Evolutionary conservation across 257 asterid genomes (phyloP).

Genomic region (Gynochthodes officinalis): DNA sequence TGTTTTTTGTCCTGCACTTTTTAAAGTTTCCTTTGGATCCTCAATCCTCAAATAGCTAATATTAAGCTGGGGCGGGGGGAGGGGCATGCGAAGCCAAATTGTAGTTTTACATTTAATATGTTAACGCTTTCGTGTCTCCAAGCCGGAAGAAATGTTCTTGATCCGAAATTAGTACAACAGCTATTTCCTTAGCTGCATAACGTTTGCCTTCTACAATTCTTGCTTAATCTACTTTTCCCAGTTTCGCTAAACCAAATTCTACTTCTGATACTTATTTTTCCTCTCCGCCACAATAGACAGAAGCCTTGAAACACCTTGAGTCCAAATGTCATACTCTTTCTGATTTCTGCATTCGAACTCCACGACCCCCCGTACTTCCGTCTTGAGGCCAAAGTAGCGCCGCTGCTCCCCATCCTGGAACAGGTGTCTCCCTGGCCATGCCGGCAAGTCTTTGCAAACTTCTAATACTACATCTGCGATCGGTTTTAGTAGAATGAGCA

Average conservation of each 20-base stretch:
- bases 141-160: not conserved
- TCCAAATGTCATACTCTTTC: conserved; percentile 51
- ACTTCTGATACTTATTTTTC: conserved; percentile 8
- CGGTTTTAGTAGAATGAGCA: not conserved
- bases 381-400: conserved; percentile 79
- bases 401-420: conserved; percentile 92
- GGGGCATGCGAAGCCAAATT: no score
- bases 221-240: not conserved
- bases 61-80: no score
- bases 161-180: not conserved
- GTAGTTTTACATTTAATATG: no score
- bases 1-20: no score
- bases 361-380: conserved; percentile 66
- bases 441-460: conserved; percentile 69
- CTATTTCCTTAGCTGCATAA: not conserved
- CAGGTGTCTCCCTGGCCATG: conserved; percentile 98
- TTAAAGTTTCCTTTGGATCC: no score
- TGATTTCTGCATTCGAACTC: conserved; percentile 50
- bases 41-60: no score
- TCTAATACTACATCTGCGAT: conserved; percentile 76
- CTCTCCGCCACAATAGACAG: conserved; percentile 38
- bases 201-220: not conserved
- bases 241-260: not conserved
- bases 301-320: conserved; percentile 51
- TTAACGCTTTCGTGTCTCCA: no score